phyloP scores from a whole-genome alignment of 2,329 filamentous ascomycete species.

The Orbilia brochopaga region DNA sequence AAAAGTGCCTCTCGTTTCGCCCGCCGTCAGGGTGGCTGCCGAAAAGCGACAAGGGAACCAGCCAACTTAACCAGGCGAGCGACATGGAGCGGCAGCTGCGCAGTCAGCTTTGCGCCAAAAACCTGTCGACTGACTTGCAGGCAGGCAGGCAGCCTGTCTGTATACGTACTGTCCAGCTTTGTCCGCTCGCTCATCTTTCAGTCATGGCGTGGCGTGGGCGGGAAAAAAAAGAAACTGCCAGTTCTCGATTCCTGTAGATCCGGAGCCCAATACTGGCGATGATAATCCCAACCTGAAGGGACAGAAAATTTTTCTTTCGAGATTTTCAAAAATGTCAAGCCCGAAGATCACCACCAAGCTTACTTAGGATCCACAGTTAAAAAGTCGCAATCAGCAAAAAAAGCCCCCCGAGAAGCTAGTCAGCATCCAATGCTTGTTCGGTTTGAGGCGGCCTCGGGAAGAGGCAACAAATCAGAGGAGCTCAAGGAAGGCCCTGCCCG shows the following conservation, averaged over 20 bases:
- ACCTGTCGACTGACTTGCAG: too few species aligned
- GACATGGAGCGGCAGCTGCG: conserved; percentile 43
- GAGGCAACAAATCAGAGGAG: conserved; percentile 42
- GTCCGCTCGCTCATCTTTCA: background rate
- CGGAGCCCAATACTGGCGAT: background rate
- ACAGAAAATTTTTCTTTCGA: conserved; percentile 8
- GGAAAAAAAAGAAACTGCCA: background rate
- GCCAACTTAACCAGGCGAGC: conserved; percentile 50
- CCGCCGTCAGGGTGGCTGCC: conserved; percentile 43
- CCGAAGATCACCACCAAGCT: background rate
- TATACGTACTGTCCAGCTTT: background rate
- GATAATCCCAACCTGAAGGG: background rate
- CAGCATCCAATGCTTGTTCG: conserved; percentile 26
- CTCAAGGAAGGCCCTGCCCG: conserved; percentile 44
- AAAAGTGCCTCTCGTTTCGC: conserved; percentile 20
- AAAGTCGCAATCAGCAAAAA: conserved; percentile 14
- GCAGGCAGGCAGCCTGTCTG: background rate
- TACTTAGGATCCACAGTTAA: conserved; percentile 40
- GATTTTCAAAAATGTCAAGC: background rate
- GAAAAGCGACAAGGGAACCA: conserved; percentile 51
- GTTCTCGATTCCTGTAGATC: background rate
- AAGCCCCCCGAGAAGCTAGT: background rate
- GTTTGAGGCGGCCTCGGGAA: conserved; percentile 41
- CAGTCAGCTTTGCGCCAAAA: conserved; percentile 39
- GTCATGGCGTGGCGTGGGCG: background rate